These are phyloP conservation scores for Eucalyptus shirleyi DNA, from an alignment of 345 rosid species.

Conservation along the genomic window DNA sequence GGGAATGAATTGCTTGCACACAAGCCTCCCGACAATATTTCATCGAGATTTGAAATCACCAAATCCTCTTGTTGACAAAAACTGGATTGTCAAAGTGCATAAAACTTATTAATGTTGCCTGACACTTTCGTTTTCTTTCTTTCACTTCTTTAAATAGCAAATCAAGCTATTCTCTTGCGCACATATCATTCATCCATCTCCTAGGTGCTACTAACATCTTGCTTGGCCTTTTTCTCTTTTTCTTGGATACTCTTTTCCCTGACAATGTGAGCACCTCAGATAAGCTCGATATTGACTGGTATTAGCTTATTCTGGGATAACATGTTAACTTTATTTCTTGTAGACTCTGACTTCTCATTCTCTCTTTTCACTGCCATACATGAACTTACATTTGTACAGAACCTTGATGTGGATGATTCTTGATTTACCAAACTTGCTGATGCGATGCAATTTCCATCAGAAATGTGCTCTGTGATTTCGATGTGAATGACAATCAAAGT, in stretches of 20 bases:
- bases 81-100: conserved; percentile 89
- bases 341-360: too few relatives aligned
- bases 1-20: conserved; percentile 97
- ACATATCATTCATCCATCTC: not conserved
- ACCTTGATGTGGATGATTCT: too few relatives aligned
- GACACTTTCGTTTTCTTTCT: not conserved
- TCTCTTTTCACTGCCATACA: too few relatives aligned
- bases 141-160: not conserved
- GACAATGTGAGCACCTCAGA: not conserved
- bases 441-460: too few relatives aligned
- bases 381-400: too few relatives aligned
- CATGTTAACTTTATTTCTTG: too few relatives aligned
- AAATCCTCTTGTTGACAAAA: conserved; percentile 91
- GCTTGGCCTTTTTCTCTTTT: not conserved
- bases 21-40: conserved; percentile 84
- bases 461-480: too few relatives aligned
- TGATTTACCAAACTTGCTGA: too few relatives aligned
- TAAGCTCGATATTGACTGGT: too few relatives aligned
- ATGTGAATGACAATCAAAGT: too few relatives aligned
- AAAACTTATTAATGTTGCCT: not conserved
- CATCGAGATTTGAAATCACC: conserved; percentile 98
- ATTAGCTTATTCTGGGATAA: too few relatives aligned
- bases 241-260: not conserved
- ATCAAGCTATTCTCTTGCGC: not conserved
- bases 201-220: not conserved